A percentile compares a stretch with the other conserved stretches of the same genome.
Conservation (phyloP, 352 stramenopile species). For the Elongisporangium senticosum region DNA sequence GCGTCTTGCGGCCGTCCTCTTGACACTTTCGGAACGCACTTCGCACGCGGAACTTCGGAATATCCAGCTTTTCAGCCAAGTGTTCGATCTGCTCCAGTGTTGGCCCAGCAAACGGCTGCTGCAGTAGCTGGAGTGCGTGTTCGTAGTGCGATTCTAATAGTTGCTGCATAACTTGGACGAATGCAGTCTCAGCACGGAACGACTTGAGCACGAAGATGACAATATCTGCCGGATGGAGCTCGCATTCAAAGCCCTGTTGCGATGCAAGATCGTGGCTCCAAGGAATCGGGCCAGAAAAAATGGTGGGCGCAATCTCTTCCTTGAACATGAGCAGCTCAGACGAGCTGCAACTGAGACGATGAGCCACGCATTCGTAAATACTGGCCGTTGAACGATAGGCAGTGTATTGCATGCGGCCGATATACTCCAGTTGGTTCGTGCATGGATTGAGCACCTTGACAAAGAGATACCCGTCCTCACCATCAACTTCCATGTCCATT, state of each 20-base stretch:
- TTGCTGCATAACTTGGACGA: constrained; percentile 18
- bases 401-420: constrained; percentile 24
- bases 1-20: constrained; percentile 52
- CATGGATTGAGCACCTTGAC: constrained; percentile 52
- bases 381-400: constrained; percentile 21
- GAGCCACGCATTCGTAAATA: constrained; percentile 46
- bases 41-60: constrained; percentile 73
- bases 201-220: constrained; percentile 40
- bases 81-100: constrained; percentile 63
- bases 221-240: constrained; percentile 51
- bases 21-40: constrained; percentile 78
- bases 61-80: constrained; percentile 61
- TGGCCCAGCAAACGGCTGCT: constrained; percentile 13
- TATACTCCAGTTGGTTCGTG: constrained; percentile 32
- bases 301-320: constrained; percentile 67
- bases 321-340: constrained; percentile 57
- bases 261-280: constrained; percentile 18
- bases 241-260: constrained; percentile 7
- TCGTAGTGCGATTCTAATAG: constrained; percentile 40
- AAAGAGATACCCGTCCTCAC: constrained; percentile 42
- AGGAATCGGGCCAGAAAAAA: constrained; percentile 41
- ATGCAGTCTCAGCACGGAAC: constrained; percentile 12
- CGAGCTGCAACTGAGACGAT: constrained; percentile 28
- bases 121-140: constrained; percentile 27
- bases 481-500: neutral